Evolutionary conservation across 139 green algal species (phyloP), one percentile per base, ranked within the genome.

Genomic region (Volvox africanus): DNA sequence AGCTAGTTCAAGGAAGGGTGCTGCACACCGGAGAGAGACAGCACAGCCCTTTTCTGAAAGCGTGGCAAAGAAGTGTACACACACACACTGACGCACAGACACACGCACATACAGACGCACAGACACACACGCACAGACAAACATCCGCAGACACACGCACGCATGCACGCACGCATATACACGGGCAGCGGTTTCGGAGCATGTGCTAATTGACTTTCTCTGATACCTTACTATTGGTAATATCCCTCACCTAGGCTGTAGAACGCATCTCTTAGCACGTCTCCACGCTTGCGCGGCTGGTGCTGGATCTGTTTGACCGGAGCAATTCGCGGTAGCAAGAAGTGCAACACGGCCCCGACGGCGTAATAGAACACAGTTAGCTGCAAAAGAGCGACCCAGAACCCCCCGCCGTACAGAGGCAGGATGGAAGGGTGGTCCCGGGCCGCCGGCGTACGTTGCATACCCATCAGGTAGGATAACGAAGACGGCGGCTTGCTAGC

Each of bases 311-410:
- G 82, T 37, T 95, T 67, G 0, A 98, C 94, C 3, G 88, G 61
- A 0, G 95, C 35, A 1, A 98, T 18, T 0, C 19, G 18, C 0
- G 97, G 97, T 30, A 97, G 87, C 12, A 96, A 77, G 19, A 83
- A 97, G 86, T 98, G 97, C 87, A 99, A 92, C 17, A 98, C 24
- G 0, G 91, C 79, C 0, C 86, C 95, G 0, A 91, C 78, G 1
- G 21, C 44, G 81, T 98, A 99, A 87, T 99, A 99, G 26, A 97
- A 95, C 1, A 92, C 61, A 0, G 75, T 71, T 1, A 95, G 82
- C 89, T 97, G 95, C 32, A 83, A 22, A 5, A 97, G 94, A 1
- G 96, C 96, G 0, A 92, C 88, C 37, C 80, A 62, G 55, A 97
- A 97, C 36, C 96, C 96, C 6, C 96, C 95, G 13, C 94, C 95